phyloP scores from a whole-genome alignment of 805 yeast genomes.

The Monosporozyma siamensis region DNA sequence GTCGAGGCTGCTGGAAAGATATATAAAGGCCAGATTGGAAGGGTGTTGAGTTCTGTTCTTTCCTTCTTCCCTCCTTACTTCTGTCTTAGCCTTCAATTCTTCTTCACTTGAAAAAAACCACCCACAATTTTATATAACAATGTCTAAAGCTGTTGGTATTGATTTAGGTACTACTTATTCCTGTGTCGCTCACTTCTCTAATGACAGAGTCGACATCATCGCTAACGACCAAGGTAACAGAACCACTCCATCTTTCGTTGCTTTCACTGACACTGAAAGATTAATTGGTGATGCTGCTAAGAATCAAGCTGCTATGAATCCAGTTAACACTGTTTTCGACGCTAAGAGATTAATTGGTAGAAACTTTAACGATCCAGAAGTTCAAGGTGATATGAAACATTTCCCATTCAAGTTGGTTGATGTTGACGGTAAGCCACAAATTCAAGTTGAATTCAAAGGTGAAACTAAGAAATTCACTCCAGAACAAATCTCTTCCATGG shows the following conservation, averaged over 20 bases:
- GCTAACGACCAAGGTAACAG: slow-evolving; percentile 99
- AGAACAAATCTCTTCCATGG: slow-evolving; percentile 91
- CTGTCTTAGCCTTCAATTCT: no score
- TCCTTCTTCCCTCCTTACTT: no score
- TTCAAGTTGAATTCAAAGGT: slow-evolving; percentile 82
- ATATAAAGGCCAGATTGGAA: no score
- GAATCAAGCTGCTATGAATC: slow-evolving; percentile 97
- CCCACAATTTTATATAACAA: slow-evolving; percentile 10
- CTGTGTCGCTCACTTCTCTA: slow-evolving; percentile 83
- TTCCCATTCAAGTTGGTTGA: slow-evolving; percentile 78
- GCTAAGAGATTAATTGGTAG: slow-evolving; percentile 88
- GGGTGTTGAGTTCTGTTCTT: no score
- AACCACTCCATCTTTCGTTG: slow-evolving; percentile 95
- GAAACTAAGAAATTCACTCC: slow-evolving; percentile 83
- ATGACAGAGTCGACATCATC: slow-evolving; percentile 86
- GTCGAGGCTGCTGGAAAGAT: no score
- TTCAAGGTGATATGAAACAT: slow-evolving; percentile 55
- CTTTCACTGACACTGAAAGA: slow-evolving; percentile 82
- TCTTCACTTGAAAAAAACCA: not conserved
- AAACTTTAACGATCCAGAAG: slow-evolving; percentile 50
- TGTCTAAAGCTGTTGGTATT: slow-evolving; percentile 51
- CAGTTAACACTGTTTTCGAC: slow-evolving; percentile 85
- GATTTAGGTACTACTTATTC: slow-evolving; percentile 97
- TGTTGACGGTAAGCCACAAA: slow-evolving; percentile 76
- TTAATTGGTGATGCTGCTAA: slow-evolving; percentile 52